These are phyloP conservation scores for Dendrobium officinale DNA, from an alignment of 106 monocot genomes.

Conservation along the genomic window DNA sequence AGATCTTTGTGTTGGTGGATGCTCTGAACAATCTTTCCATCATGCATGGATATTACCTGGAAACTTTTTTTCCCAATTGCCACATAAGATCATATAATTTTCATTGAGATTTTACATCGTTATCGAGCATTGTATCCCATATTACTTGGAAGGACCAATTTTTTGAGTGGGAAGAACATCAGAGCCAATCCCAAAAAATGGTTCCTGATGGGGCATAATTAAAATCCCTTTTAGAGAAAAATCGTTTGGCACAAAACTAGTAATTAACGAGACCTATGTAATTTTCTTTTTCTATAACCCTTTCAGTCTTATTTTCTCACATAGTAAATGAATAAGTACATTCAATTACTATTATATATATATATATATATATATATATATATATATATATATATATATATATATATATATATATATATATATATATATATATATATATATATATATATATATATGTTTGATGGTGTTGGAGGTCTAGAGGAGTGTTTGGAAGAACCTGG, in stretches of 20 bases:
- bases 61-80: constrained; percentile 96
- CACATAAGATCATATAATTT: constrained; percentile 79
- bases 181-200: constrained; percentile 89
- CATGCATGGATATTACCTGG: constrained; percentile 81
- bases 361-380: too few species aligned
- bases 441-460: too few species aligned
- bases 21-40: constrained; percentile 79
- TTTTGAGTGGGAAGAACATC: constrained; percentile 65
- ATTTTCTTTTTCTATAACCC: not conserved
- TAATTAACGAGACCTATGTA: not conserved
- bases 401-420: too few species aligned
- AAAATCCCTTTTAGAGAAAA: not conserved
- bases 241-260: not conserved
- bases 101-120: constrained; percentile 61
- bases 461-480: too few species aligned
- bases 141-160: constrained; percentile 67
- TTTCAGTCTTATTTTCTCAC: not conserved
- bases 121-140: constrained; percentile 64
- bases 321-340: not conserved
- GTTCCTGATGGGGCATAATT: constrained; percentile 46
- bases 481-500: constrained; percentile 39
- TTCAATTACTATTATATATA: too few species aligned
- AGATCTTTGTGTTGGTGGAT: constrained; percentile 94
- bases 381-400: too few species aligned
- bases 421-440: too few species aligned